phyloP scores from a whole-genome alignment of 1,284 basidiomycete genomes.

The Clitocybe nebularis region DNA sequence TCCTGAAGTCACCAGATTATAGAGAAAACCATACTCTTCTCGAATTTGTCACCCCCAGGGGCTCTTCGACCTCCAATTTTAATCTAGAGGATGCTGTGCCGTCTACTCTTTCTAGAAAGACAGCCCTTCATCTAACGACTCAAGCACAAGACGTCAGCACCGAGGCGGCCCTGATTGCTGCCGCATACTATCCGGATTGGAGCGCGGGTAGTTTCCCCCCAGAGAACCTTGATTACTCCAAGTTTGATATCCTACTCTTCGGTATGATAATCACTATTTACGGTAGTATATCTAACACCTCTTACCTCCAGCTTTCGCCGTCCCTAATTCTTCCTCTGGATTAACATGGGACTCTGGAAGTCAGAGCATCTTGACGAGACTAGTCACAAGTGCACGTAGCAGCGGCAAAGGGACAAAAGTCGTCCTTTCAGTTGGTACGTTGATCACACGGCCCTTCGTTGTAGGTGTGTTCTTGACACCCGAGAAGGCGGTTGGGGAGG shows the following conservation, averaged over 20 bases:
- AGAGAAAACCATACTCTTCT: slow-evolving; percentile 24
- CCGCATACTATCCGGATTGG: slow-evolving; percentile 69
- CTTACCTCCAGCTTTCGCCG: slow-evolving; percentile 57
- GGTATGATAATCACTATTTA: slow-evolving; percentile 25
- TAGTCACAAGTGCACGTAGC: slow-evolving; percentile 59
- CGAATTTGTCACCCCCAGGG: slow-evolving; percentile 29
- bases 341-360: slow-evolving; percentile 57
- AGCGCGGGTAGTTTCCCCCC: slow-evolving; percentile 48
- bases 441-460: slow-evolving; percentile 23
- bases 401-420: slow-evolving; percentile 59
- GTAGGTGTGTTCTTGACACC: not conserved
- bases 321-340: slow-evolving; percentile 55
- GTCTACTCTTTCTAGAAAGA: slow-evolving; percentile 37
- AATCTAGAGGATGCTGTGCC: slow-evolving; percentile 41
- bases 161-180: slow-evolving; percentile 30
- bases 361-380: slow-evolving; percentile 49
- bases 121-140: slow-evolving; percentile 24
- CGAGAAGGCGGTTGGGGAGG: slow-evolving; percentile 48
- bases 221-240: slow-evolving; percentile 56
- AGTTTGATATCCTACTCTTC: slow-evolving; percentile 66
- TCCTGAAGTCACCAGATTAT: slow-evolving; percentile 29
- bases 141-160: slow-evolving; percentile 12
- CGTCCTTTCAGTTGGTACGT: slow-evolving; percentile 68
- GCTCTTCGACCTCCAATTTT: slow-evolving; percentile 20
- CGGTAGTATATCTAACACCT: not conserved